Evolutionary conservation across 306 rosid species (phyloP).

Genomic region (Castanospermum australe): DNA sequence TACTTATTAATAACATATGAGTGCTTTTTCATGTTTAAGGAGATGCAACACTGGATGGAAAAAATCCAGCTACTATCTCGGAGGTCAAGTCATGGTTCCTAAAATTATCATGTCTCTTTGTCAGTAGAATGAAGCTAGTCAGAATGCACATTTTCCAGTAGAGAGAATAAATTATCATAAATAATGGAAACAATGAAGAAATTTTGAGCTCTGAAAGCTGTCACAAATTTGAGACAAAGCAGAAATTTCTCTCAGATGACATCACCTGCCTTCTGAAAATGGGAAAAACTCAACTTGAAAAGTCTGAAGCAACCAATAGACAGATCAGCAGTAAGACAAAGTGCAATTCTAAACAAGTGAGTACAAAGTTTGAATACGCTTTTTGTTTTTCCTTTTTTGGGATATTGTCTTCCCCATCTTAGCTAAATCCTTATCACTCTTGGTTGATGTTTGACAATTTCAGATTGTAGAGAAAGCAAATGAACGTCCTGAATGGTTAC

Average conservation of each 20-base stretch:
- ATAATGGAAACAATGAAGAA: neutral
- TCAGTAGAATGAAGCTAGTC: neutral
- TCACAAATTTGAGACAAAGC: conserved; percentile 41
- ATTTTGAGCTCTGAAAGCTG: conserved; percentile 27
- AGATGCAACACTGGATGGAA: neutral
- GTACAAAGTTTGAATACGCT: conserved; percentile 3
- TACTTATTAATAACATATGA: neutral
- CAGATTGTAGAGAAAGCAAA: conserved; percentile 40
- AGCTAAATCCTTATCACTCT: conserved; percentile 5
- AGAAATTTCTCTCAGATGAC: conserved; percentile 44
- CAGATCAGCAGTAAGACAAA: conserved; percentile 1
- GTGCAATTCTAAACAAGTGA: conserved; percentile 40
- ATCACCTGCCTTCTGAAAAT: conserved; percentile 29
- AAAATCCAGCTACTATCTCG: neutral
- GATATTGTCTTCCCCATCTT: conserved; percentile 11
- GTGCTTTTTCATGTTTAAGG: neutral
- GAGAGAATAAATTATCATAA: neutral
- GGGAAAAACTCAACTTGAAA: conserved; percentile 24
- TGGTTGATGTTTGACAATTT: conserved; percentile 11
- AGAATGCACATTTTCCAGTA: neutral
- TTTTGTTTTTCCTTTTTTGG: neutral
- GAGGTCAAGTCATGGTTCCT: conserved; percentile 10
- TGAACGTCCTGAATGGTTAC: conserved; percentile 72
- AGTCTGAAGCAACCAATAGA: conserved; percentile 26
- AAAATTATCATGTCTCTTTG: neutral